Conservation (phyloP, 164 flowering plant species). For the Tetracentron sinense region DNA sequence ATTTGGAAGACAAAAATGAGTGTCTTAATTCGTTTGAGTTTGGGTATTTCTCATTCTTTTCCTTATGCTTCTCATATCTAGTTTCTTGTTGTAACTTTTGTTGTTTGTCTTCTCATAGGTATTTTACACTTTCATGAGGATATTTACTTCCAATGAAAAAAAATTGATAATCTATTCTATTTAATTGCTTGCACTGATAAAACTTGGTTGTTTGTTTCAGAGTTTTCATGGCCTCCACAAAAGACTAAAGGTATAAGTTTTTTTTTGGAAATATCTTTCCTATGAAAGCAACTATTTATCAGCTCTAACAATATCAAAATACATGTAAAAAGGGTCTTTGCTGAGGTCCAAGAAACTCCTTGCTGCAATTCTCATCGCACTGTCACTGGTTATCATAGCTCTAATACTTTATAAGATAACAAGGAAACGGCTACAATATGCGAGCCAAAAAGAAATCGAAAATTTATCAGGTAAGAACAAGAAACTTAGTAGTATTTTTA, state of each 20-base stretch:
- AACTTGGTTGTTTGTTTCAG: conserved; percentile 7
- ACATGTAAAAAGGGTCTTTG: background rate
- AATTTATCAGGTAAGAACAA: conserved; percentile 20
- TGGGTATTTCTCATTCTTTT: no score
- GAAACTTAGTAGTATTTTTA: background rate
- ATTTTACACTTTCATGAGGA: no score
- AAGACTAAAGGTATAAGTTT: conserved; percentile 11
- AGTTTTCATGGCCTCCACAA: conserved; percentile 7
- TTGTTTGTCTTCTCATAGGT: no score
- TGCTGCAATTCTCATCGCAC: background rate
- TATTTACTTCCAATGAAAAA: no score
- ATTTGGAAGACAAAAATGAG: no score
- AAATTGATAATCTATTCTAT: no score
- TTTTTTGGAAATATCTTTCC: no score
- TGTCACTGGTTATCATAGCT: conserved; percentile 12
- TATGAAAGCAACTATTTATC: background rate
- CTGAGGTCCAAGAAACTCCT: conserved; percentile 12
- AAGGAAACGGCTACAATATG: conserved; percentile 11
- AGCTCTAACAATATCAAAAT: conserved; percentile 2
- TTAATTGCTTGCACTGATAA: background rate
- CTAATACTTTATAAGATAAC: conserved; percentile 24
- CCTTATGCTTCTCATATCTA: no score
- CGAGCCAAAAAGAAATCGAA: conserved; percentile 21
- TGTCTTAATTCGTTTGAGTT: no score
- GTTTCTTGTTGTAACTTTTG: no score